A percentile compares a stretch with the other conserved stretches of the same genome.
These are phyloP conservation scores for Heteromeles arbutifolia DNA, from an alignment of 306 rosid genomes.

Conservation along the genomic window DNA sequence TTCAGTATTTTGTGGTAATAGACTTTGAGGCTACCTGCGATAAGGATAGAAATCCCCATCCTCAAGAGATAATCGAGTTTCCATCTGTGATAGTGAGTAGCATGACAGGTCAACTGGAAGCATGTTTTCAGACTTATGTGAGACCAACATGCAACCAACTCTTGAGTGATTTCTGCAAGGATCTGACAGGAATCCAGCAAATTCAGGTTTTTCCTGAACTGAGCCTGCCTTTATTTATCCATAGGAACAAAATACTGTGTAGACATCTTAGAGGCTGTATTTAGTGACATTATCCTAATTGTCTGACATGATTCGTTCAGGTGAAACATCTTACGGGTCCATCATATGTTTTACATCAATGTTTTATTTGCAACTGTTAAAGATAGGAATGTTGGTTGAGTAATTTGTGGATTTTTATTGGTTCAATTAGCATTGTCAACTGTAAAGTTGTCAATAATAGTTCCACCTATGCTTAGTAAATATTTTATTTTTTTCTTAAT, in stretches of 20 bases:
- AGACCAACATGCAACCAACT: constrained; percentile 81
- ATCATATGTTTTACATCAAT: not conserved
- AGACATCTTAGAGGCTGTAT: not conserved
- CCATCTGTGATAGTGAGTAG: constrained; percentile 94
- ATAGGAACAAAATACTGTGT: not conserved
- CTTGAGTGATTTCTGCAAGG: constrained; percentile 86
- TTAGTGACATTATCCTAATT: not conserved
- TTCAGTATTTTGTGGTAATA: constrained; percentile 92
- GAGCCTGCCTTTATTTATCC: constrained; percentile 10
- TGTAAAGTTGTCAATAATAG: not conserved
- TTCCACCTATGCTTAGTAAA: not conserved
- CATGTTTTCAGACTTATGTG: constrained; percentile 89
- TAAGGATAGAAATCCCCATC: constrained; percentile 79
- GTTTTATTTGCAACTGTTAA: not conserved
- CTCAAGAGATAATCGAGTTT: constrained; percentile 93
- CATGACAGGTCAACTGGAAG: constrained; percentile 84
- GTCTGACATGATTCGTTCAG: not conserved
- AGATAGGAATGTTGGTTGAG: not conserved
- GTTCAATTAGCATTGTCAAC: not conserved
- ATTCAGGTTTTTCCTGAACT: constrained; percentile 64
- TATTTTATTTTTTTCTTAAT: no score
- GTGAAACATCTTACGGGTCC: not conserved
- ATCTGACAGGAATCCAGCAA: constrained; percentile 92
- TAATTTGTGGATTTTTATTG: not conserved
- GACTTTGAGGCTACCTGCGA: constrained; percentile 97